Evolutionary conservation across 768 basidiomycete genomes (phyloP).

Genomic region (Antrodiella citrinella): DNA sequence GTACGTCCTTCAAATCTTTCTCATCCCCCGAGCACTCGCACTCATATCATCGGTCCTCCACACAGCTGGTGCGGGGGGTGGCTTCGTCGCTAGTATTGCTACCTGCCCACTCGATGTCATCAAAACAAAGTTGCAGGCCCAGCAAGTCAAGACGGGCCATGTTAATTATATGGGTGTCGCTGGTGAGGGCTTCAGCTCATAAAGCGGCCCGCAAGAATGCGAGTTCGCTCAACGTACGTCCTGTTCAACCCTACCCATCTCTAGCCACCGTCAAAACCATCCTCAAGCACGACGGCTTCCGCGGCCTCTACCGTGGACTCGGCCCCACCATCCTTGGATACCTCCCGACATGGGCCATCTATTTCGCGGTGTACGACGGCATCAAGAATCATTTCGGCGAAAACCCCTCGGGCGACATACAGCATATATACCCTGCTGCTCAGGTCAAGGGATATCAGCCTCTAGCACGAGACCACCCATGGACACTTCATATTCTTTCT

Average conservation of each 20-base stretch:
- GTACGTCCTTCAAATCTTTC: neutral
- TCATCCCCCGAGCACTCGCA: neutral
- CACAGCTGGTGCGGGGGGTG: constrained; percentile 90
- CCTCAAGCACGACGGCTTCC: constrained; percentile 59
- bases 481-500: constrained; percentile 84
- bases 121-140: constrained; percentile 98
- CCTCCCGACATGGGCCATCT: constrained; percentile 98
- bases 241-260: constrained; percentile 7
- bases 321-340: constrained; percentile 96
- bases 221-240: constrained; percentile 17
- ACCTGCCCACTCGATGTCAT: constrained; percentile 97
- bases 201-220: constrained; percentile 6
- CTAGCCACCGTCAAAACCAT: constrained; percentile 52
- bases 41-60: neutral
- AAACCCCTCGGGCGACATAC: constrained; percentile 39
- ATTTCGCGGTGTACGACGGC: constrained; percentile 95
- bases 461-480: constrained; percentile 70
- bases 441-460: constrained; percentile 85
- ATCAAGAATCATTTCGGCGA: constrained; percentile 82
- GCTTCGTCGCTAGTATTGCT: constrained; percentile 84
- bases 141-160: constrained; percentile 61
- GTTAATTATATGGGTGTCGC: constrained; percentile 69
- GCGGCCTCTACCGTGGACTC: constrained; percentile 93
- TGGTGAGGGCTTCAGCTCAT: constrained; percentile 35
- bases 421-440: constrained; percentile 69